Conservation (phyloP, 768 basidiomycete species). For the Gelatoporia subvermispora region DNA sequence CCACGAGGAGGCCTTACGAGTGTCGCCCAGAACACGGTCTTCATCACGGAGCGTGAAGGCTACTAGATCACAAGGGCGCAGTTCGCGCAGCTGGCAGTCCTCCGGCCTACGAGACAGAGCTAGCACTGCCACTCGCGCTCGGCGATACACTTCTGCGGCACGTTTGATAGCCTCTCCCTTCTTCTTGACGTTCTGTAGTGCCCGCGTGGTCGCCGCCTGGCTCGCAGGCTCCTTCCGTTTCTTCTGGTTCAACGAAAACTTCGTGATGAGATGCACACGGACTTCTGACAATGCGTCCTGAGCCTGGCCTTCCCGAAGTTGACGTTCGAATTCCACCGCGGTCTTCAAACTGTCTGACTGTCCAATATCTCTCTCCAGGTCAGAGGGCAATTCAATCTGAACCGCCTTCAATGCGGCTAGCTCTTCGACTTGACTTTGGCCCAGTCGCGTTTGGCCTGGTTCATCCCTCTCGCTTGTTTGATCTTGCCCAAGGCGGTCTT, state of each 20-base stretch:
- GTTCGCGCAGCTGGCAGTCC: not conserved
- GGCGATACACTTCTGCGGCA: not conserved
- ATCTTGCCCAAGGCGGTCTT: too few species aligned
- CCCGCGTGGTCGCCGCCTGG: not conserved
- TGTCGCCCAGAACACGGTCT: not conserved
- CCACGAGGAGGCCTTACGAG: not conserved
- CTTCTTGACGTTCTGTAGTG: not conserved
- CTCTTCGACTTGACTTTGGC: too few species aligned
- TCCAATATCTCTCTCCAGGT: not conserved
- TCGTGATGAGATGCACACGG: slow-evolving; percentile 2
- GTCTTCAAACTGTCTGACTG: not conserved
- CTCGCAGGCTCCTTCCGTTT: not conserved
- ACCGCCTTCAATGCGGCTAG: too few species aligned
- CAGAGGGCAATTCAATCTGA: too few species aligned
- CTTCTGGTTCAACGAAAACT: not conserved
- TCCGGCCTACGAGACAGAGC: not conserved
- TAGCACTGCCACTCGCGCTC: not conserved
- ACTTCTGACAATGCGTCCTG: slow-evolving; percentile 3
- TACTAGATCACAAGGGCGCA: not conserved
- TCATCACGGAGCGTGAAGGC: not conserved
- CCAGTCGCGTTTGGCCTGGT: too few species aligned
- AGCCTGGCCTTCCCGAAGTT: slow-evolving; percentile 1
- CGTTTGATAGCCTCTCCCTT: not conserved
- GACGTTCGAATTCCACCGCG: not conserved
- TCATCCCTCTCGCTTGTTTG: too few species aligned